Evolutionary conservation across 2,329 filamentous ascomycete genomes (phyloP), one percentile per base, ranked within the genome.

Genomic region (Aspergillus felis): DNA sequence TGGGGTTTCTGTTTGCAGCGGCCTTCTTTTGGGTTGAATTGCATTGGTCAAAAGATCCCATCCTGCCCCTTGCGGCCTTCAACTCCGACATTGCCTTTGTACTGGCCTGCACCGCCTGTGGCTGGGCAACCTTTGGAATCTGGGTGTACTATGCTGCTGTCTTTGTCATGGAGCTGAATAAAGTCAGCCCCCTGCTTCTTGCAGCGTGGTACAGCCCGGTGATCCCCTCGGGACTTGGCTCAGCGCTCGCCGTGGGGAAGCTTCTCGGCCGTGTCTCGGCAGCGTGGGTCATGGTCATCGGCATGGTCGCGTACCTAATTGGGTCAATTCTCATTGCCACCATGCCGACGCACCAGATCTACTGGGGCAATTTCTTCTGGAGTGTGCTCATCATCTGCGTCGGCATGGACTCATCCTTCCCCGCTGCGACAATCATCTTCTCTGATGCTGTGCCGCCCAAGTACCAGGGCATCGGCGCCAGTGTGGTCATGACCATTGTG

Each of bases 11-110:
- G 0, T 71, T 87, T 2, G 67, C 85, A 1, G 73, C 69, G 0
- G 62, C 78, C 2, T 89, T 89, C 65, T 77, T 83, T 46, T 80
- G 78, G 69, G 66, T 82, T 56, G 77, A 85, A 66, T 24, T 49
- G 46, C 65, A 66, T 48, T 65, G 78, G 3, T 74, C 81, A 0
- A 60, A 66, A 0, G 69, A 79, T 46, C 85, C 85, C 0, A 74
- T 88, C 0, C 73, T 89, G 3, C 84, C 86, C 0, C 76, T 86
- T 55, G 51, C 42, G 2, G 62, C 63, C 2, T 63, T 71, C 49
- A 62, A 61, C 27, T 32, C 53, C 0, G 66, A 72, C 47, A 64
- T 68, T n/a, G 61, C 64, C 3, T 71, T 80, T 28, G 74, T 72
- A 8, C 63, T 76, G 10, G 67, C 65, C 6, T 80, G 76, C 61